Evolutionary conservation across 202 grass and related monocot genomes (phyloP).

Genomic region (Saccharum hybrid): DNA sequence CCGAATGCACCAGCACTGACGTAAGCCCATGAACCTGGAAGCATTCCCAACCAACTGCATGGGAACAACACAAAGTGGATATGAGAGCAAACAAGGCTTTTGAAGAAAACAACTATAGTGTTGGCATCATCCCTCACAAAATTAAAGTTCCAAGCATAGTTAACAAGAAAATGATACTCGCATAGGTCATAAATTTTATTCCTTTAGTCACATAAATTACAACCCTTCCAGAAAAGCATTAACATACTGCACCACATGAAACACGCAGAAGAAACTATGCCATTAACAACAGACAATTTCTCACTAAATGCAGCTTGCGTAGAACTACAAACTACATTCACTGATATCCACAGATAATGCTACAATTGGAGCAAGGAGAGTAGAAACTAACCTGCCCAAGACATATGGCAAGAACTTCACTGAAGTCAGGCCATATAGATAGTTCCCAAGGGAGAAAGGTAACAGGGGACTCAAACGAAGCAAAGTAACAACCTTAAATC

Average conservation of each 20-base stretch:
- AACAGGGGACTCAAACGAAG: conserved; percentile 93
- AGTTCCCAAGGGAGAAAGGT: conserved; percentile 97
- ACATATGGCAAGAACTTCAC: conserved; percentile 98
- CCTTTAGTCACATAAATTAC: conserved; percentile 21
- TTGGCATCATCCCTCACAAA: conserved; percentile 7
- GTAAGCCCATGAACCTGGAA: conserved; percentile 99
- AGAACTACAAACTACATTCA: background rate
- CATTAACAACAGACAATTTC: background rate
- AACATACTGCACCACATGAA: background rate
- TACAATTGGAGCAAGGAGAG: background rate
- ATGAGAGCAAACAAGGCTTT: conserved; percentile 10
- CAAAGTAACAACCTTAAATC: conserved; percentile 91
- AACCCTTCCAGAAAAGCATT: conserved; percentile 12
- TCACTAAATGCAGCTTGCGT: conserved; percentile 27
- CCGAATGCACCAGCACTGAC: conserved; percentile 99
- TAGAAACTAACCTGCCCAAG: conserved; percentile 79
- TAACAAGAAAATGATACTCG: conserved; percentile 31
- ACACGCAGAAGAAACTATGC: conserved; percentile 30
- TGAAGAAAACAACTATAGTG: background rate
- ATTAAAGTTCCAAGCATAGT: background rate
- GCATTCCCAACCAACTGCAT: conserved; percentile 98
- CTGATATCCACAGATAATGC: background rate
- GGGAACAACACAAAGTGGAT: conserved; percentile 25
- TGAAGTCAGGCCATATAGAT: conserved; percentile 94
- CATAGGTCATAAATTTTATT: conserved; percentile 5